Base-by-base conservation (phyloP, 2,329 filamentous ascomycete genomes). In the Xylaria polymorpha region DNA sequence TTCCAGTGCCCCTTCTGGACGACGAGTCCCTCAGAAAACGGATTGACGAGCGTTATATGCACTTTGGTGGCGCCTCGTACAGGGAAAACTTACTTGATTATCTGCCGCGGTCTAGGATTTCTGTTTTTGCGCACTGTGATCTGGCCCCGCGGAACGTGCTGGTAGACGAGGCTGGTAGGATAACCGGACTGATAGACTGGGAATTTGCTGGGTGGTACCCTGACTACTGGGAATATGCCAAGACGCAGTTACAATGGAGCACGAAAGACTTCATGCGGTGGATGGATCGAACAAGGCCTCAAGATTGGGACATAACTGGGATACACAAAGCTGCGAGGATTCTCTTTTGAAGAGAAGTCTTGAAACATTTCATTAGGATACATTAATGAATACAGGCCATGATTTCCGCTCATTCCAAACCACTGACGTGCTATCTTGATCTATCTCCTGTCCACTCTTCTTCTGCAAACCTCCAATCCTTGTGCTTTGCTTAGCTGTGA, bases 151-250 rank as follows among this genome's bases (percentile, higher is more conserved):
- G 53, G 0, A 64, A 64, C 53, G 44, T 64, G 3, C 4, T 64
- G n/a, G 32, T 64, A 4, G 43, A 64, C 43, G 22, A 64, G 32
- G 15, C 32, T 14, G 15, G 14, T 1, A 51, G 2, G 1, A 64
- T 64, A 7, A 50, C 53, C 1, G 61, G 53, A 6, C 3, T 64
- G 3, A 29, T 64, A 8, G 61, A 64, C 15, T 64, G 61, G 61
- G 51, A 64, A 41, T 22, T n/a, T 43, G n/a, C 61, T 29, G 53
- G 61, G 0, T 64, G 61, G 51, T 58, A 58, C 18, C 61, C 61
- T 4, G 61, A 64, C 8, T 64, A 64, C 2, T 64, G 53, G 61
- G 61, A 64, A 15, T 58, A 58, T 20, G 61, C 61, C 20, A 64
- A 50, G 35, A 56, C 20, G 14, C 61, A 64, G 32, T 6, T 35